Evolutionary conservation across 495 filamentous ascomycete genomes (phyloP).

Genomic region (Podospora anserina): DNA sequence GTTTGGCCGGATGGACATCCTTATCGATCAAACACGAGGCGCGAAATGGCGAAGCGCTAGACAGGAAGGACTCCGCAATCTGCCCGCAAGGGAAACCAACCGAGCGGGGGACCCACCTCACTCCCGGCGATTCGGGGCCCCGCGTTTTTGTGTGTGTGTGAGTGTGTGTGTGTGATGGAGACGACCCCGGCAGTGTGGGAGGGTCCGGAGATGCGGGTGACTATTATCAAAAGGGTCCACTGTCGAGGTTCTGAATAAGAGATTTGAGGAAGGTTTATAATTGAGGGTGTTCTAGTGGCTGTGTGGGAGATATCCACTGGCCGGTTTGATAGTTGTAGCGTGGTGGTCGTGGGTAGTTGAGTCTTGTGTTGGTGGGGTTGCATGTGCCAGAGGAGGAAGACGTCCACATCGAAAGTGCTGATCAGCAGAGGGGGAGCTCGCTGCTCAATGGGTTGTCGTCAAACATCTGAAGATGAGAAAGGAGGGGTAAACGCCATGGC

Average conservation of each 20-base stretch:
- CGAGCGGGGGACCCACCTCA: neutral
- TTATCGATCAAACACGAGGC: neutral
- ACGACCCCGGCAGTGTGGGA: neutral
- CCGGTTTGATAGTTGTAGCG: neutral
- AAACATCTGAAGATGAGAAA: constrained; percentile 1
- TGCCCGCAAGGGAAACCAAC: neutral
- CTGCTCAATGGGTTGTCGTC: neutral
- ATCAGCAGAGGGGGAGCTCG: neutral
- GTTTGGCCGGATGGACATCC: neutral
- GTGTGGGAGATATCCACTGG: neutral
- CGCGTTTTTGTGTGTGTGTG: too few species aligned
- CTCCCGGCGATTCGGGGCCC: too few species aligned
- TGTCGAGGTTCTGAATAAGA: neutral
- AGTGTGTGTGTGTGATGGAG: neutral
- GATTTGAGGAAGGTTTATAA: neutral
- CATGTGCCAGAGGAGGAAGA: neutral
- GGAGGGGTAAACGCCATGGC: constrained; percentile 8
- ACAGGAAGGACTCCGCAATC: neutral
- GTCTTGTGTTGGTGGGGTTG: neutral
- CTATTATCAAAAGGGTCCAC: neutral
- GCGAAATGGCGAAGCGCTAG: neutral
- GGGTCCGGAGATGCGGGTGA: neutral
- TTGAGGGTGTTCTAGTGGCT: neutral
- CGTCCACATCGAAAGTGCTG: neutral
- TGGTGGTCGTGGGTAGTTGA: neutral